Evolutionary conservation across 1,139 yeast species (phyloP), one percentile per base, ranked within the genome.

Genomic region (Pichia terricola): DNA sequence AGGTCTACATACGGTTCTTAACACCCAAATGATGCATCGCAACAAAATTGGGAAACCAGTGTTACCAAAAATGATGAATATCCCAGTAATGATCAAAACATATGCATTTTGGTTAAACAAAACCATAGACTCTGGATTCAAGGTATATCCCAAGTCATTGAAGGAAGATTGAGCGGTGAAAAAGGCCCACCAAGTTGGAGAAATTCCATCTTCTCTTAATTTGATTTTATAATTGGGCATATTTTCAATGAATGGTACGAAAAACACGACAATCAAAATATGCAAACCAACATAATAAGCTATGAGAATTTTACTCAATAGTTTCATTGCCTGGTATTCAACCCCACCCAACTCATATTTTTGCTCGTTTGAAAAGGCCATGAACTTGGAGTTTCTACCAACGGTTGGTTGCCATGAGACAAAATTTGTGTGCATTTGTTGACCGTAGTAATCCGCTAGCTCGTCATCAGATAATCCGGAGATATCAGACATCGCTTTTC

Each of bases 331-430:
- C 41, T 97, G 74, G 59, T 91, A 94, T 59, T 91, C 99, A 9
- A 91, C 96, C 44, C 98, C 99, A 33, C 98, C 99, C 39, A 91
- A 66, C 61, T 91, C 99, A 48, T 84, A 94, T 56, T 87, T 87
- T 61, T 94, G 97, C 27, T 76, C 82, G 30, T 80, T 87, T 2
- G 85, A 79, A 45, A 91, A 65, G 31, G 82, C 82, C 3, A 86
- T 84, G 67, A 91, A 91, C 0, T 89, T 84, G 1, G 98, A 91
- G 62, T 94, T 94, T 60, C 97, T 75, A n/a, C 96, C 98, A 40
- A 94, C 75, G 0, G 88, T 87, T 0, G 98, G 97, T 28, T 75
- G 75, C 89, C 95, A 89, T 0, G 96, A 87, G 36, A 91, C 68
- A 56, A 89, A 91, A 35, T 58, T 53, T 2, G 57, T 49, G 6